Evolutionary conservation across 768 basidiomycete genomes (phyloP), one percentile per base, ranked within the genome.

Genomic region (Pleurotus djamor): DNA sequence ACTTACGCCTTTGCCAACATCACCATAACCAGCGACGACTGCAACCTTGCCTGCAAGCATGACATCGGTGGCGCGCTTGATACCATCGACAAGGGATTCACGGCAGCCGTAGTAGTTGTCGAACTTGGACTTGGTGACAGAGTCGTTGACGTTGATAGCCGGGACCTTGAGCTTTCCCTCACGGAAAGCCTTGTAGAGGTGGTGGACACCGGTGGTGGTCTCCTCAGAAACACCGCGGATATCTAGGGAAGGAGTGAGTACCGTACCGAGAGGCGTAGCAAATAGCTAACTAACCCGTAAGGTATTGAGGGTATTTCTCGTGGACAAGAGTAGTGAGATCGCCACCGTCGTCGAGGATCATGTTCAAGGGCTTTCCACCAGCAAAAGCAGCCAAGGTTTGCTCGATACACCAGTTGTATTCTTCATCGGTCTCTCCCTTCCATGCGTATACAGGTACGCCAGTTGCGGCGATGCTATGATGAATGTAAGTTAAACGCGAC

Each of bases 21-120:
- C 97, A 78, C 97, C 97, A 75, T 89, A 99, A 59, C 97, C 97
- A 65, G 97, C 97, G 66, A 99, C 97, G 64, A 98, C 93, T 56
- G 95, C 96, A 65, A 99, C 96, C 80, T 99, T 99, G 56, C 96
- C 97, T 65, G 97, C 97, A 73, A 99, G 88, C 97, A 99, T 99
- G 74, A 99, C 94, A 74, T 99, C 97, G 64, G 97, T 99, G 60
- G 97, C 97, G 70, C 97, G 95, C 86, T 99, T 99, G 81, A 99
- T 98, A 67, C 97, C 97, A 73, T 99, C 97, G 61, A 99, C 97
- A 63, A 99, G 92, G 35, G 97, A 99, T 77, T 99, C 97, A 71
- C 97, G 94, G 80, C 97, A 99, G 62, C 97, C 97, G 73, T 99
- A 99, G 78, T 94, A 91, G 80, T 94, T 94, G 79, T 96, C 91